Evolutionary conservation across 768 basidiomycete species (phyloP), one percentile per base, ranked within the genome.

Genomic region (Leccinum sublutescens): DNA sequence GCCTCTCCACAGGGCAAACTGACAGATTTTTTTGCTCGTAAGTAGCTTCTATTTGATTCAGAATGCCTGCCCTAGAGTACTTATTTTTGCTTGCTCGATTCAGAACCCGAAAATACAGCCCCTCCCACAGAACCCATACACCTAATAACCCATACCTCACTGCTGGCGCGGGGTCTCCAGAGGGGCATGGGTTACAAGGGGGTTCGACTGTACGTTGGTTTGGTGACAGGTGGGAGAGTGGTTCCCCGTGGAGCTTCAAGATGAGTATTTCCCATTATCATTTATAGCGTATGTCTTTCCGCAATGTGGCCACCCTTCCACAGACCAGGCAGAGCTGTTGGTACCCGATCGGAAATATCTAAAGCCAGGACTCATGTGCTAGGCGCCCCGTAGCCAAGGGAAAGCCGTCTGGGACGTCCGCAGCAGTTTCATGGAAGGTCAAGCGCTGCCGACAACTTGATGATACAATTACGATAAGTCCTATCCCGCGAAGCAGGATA

Each of bases 251-350:
- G 40, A 40, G 15, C 40, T n/a, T 4, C 9, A n/a, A 40, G 17
- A n/a, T 40, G 40, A 40, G 9, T 9, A 40, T 3, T 19, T 54
- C 50, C 27, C 38, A 50, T 11, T 48, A 17, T 36, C 17, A 14
- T 17, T 40, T 19, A 33, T 29, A 6, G 14, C 27, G 54, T 56
- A 31, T 45, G 57, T 33, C 36, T 27, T 48, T 52, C 33, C 15
- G 53, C 50, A 56, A 62, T 5, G 55, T 62, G 61, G 2, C 64
- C 59, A 2, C 27, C 47, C 49, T 43, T 40, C 61, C 50, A 27
- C 66, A 61, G 25, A 56, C 8, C 27, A 65, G 33, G 31, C 64
- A 61, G 34, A 68, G 61, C 47, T 33, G 45, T n/a, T 64, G 40
- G 40, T n/a, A 10, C 25, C 5, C 6, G 40, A 34, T 50, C 34